Conservation (phyloP, 768 basidiomycete genomes). For the Chiua virens region DNA sequence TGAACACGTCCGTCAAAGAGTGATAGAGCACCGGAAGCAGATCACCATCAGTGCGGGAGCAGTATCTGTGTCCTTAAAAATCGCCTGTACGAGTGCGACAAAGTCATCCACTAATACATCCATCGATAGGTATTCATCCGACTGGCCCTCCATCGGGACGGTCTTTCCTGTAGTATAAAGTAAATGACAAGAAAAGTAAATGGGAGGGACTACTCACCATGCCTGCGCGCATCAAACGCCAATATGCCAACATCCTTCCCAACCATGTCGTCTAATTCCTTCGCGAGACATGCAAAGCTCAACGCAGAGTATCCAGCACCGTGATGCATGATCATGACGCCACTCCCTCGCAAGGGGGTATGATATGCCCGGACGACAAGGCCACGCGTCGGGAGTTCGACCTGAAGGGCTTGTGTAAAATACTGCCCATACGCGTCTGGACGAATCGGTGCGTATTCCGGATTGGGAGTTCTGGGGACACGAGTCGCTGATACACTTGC, state of each 20-base stretch:
- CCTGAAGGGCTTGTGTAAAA: slow-evolving; percentile 80
- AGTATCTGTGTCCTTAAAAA: slow-evolving; percentile 63
- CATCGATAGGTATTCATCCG: slow-evolving; percentile 54
- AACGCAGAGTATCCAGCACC: slow-evolving; percentile 92
- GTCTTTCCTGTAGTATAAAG: slow-evolving; percentile 23
- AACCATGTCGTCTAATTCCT: slow-evolving; percentile 61
- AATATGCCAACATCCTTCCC: slow-evolving; percentile 79
- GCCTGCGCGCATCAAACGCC: slow-evolving; percentile 79
- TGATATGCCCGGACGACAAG: slow-evolving; percentile 84
- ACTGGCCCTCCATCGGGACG: slow-evolving; percentile 16
- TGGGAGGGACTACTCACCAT: slow-evolving; percentile 56
- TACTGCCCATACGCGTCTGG: slow-evolving; percentile 52
- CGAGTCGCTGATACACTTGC: slow-evolving; percentile 27
- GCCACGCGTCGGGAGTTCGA: slow-evolving; percentile 58
- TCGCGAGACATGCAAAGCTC: slow-evolving; percentile 89
- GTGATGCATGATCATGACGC: slow-evolving; percentile 90
- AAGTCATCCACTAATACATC: slow-evolving; percentile 74
- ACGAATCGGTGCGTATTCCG: slow-evolving; percentile 75
- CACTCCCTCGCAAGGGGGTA: slow-evolving; percentile 58
- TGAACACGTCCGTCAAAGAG: neutral
- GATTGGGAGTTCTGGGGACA: slow-evolving; percentile 46
- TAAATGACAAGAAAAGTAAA: neutral
- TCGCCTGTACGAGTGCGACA: slow-evolving; percentile 58
- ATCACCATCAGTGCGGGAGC: slow-evolving; percentile 75
- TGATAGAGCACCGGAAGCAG: neutral